Percentiles rank a stretch among this genome's conserved stretches.
These are phyloP conservation scores for Simplicillium sp. DNA, from an alignment of 2,329 filamentous ascomycete genomes.

Conservation along the genomic window DNA sequence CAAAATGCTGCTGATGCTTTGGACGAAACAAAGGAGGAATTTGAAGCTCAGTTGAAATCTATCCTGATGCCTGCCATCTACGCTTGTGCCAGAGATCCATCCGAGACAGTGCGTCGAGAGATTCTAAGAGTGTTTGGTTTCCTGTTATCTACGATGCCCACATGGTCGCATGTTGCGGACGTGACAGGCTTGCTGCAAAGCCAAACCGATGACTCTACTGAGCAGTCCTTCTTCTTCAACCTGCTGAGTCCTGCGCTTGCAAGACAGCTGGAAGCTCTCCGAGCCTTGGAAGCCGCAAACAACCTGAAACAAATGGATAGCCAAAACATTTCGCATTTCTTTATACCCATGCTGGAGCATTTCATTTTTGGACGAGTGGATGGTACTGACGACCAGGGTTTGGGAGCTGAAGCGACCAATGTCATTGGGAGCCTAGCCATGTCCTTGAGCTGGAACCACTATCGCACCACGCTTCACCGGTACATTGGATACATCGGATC, in stretches of 20 bases:
- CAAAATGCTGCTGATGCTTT: slow-evolving; percentile 43
- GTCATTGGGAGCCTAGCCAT: slow-evolving; percentile 67
- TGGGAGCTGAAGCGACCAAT: slow-evolving; percentile 77
- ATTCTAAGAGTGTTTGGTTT: slow-evolving; percentile 71
- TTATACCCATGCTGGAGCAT: slow-evolving; percentile 86
- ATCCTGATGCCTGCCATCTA: slow-evolving; percentile 70
- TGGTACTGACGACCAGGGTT: slow-evolving; percentile 66
- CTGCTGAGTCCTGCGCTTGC: slow-evolving; percentile 84
- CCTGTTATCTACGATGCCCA: slow-evolving; percentile 60
- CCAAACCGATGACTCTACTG: slow-evolving; percentile 52
- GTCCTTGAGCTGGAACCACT: slow-evolving; percentile 84
- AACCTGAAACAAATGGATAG: slow-evolving; percentile 55
- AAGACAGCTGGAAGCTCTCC: slow-evolving; percentile 74
- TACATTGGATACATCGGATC: slow-evolving; percentile 75
- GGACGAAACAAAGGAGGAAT: slow-evolving; percentile 32
- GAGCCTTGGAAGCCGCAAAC: slow-evolving; percentile 63
- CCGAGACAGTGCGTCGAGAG: slow-evolving; percentile 78
- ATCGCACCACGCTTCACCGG: slow-evolving; percentile 71
- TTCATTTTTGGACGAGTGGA: slow-evolving; percentile 81
- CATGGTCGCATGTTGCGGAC: slow-evolving; percentile 64
- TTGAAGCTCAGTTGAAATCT: slow-evolving; percentile 48
- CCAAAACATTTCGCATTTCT: slow-evolving; percentile 74
- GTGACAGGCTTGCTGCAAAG: slow-evolving; percentile 57
- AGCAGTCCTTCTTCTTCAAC: slow-evolving; percentile 80
- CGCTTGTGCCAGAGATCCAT: slow-evolving; percentile 64